Evolutionary conservation across 805 yeast species (phyloP).

Genomic region (Hanseniaspora pseudoguilliermondii): DNA sequence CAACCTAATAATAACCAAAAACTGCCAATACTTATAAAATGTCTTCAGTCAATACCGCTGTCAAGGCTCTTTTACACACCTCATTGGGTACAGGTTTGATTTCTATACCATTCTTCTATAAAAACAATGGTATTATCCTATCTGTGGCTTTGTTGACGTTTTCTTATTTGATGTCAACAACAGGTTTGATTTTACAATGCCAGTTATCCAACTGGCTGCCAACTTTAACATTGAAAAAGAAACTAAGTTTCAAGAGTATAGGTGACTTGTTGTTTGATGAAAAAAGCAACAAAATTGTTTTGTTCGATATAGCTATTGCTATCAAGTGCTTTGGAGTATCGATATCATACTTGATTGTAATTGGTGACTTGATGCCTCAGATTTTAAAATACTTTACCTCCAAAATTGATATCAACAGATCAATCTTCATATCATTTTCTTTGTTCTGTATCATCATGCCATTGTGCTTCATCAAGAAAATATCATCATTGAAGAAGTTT

Average conservation of each 20-base stretch:
- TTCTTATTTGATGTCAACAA: slow-evolving; percentile 18
- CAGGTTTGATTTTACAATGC: slow-evolving; percentile 6
- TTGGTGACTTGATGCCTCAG: slow-evolving; percentile 59
- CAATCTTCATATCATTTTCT: slow-evolving; percentile 34
- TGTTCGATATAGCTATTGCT: slow-evolving; percentile 58
- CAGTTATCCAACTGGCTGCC: slow-evolving; percentile 33
- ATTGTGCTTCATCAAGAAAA: slow-evolving; percentile 56
- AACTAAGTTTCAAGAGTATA: slow-evolving; percentile 40
- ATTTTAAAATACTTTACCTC: slow-evolving; percentile 21
- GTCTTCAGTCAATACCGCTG: slow-evolving; percentile 22
- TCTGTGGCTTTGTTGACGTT: slow-evolving; percentile 22
- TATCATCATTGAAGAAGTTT: slow-evolving; percentile 76
- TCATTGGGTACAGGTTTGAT: slow-evolving; percentile 51
- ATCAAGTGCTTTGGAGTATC: slow-evolving; percentile 64
- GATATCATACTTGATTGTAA: slow-evolving; percentile 52
- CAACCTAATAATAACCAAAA: no score
- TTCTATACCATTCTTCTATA: slow-evolving; percentile 62
- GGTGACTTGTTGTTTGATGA: slow-evolving; percentile 52
- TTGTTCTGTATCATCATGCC: slow-evolving; percentile 36
- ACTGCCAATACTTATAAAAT: not conserved
- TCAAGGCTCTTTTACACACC: slow-evolving; percentile 26
- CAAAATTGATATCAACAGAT: slow-evolving; percentile 24
- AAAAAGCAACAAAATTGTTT: slow-evolving; percentile 46
- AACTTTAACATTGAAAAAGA: slow-evolving; percentile 48
- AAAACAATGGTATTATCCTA: slow-evolving; percentile 25